phyloP scores from a whole-genome alignment of 108 stramenopile genomes.

The Skeletonema menzelii region DNA sequence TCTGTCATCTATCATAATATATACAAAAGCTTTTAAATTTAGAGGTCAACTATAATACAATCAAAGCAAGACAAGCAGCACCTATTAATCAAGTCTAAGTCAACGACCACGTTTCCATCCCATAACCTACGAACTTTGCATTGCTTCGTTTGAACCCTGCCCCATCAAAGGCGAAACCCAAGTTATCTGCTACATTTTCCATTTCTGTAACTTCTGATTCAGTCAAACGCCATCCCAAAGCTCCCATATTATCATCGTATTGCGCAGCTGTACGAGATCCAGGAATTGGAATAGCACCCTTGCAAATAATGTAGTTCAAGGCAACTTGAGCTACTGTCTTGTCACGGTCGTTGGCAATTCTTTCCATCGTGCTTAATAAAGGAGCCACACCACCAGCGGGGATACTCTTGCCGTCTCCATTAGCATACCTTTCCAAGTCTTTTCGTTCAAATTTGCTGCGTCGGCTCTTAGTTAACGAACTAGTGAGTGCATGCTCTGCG shows the following conservation, averaged over 20 bases:
- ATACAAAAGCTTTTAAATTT: too few relatives aligned
- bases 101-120: conserved; percentile 58
- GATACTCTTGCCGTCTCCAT: conserved; percentile 46
- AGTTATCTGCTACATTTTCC: conserved; percentile 48
- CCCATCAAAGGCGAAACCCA: conserved; percentile 66
- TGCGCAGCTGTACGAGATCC: conserved; percentile 57
- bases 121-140: conserved; percentile 78
- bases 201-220: conserved; percentile 48
- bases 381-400: conserved; percentile 47
- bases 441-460: conserved; percentile 43
- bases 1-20: too few relatives aligned
- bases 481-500: conserved; percentile 3
- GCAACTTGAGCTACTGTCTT: conserved; percentile 76
- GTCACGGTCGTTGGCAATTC: conserved; percentile 43
- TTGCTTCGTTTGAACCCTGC: conserved; percentile 70
- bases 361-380: conserved; percentile 48
- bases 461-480: conserved; percentile 30
- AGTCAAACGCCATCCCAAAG: conserved; percentile 65
- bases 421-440: conserved; percentile 52
- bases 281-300: conserved; percentile 69
- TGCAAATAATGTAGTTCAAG: conserved; percentile 70
- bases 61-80: too few relatives aligned
- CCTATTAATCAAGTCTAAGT: conserved; percentile 9
- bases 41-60: too few relatives aligned
- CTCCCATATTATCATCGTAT: conserved; percentile 57